phyloP scores from a whole-genome alignment of 108 stramenopile species.

The Cyclotella kingstonii region DNA sequence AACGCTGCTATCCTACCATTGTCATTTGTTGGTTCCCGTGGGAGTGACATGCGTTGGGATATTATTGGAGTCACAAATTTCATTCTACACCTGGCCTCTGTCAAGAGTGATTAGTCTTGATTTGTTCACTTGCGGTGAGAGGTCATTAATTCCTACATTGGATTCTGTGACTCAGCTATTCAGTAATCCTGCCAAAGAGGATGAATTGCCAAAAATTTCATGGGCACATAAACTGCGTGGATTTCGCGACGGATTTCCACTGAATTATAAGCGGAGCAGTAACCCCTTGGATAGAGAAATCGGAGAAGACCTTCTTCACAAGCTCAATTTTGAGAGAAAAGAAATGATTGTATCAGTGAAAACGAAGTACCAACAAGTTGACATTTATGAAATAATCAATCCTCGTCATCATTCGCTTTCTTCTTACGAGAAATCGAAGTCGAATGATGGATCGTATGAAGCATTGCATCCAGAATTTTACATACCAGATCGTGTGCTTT shows the following conservation, averaged over 20 bases:
- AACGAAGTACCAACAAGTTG: constrained; percentile 24
- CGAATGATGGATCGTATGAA: constrained; percentile 26
- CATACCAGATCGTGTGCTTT: constrained; percentile 52
- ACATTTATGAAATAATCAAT: constrained; percentile 26
- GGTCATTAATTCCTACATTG: neutral
- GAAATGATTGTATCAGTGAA: neutral
- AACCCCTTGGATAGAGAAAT: constrained; percentile 12
- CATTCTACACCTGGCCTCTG: constrained; percentile 6
- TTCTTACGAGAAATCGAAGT: constrained; percentile 3
- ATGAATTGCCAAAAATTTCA: neutral
- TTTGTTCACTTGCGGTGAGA: constrained; percentile 7
- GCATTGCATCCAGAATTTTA: constrained; percentile 17
- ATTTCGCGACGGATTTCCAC: constrained; percentile 2
- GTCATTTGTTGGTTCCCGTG: constrained; percentile 6
- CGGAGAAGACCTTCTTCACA: neutral
- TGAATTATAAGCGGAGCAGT: neutral
- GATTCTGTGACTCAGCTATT: neutral
- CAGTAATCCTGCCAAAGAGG: neutral
- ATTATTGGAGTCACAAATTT: constrained; percentile 4
- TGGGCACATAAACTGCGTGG: constrained; percentile 29
- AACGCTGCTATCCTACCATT: constrained; percentile 21
- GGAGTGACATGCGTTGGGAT: constrained; percentile 12
- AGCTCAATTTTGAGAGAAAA: neutral
- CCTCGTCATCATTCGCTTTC: neutral
- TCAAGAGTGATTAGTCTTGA: constrained; percentile 8